These are phyloP conservation scores for Schoenoplectus triqueter DNA, from an alignment of 202 grass and related monocot genomes.

Conservation along the genomic window DNA sequence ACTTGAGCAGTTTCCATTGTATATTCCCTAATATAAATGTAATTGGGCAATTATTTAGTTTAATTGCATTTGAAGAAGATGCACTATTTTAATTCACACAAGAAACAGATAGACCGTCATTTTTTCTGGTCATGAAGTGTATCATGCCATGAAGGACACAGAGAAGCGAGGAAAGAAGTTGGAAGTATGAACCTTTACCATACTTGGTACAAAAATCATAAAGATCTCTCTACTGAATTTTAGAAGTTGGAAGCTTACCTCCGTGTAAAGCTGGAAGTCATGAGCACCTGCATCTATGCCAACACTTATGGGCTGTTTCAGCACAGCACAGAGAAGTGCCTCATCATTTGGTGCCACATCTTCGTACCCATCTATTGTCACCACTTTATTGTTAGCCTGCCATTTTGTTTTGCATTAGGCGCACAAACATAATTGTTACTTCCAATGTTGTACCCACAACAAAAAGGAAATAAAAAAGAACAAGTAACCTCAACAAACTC, in stretches of 20 bases:
- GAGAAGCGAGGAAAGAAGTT: background rate
- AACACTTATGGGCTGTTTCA: slow-evolving; percentile 41
- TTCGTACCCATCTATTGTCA: slow-evolving; percentile 41
- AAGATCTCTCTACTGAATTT: slow-evolving; percentile 1
- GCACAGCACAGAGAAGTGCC: slow-evolving; percentile 35
- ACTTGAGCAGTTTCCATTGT: slow-evolving; percentile 34
- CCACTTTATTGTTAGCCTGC: background rate
- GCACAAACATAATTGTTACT: background rate
- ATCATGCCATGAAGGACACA: background rate
- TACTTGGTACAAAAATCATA: slow-evolving; percentile 22
- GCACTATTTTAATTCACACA: too few species aligned
- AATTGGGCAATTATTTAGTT: background rate
- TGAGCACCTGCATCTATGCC: slow-evolving; percentile 10
- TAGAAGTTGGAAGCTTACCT: background rate
- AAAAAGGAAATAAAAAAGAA: background rate
- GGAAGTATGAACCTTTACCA: background rate
- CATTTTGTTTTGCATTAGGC: background rate
- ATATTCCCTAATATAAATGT: slow-evolving; percentile 29
- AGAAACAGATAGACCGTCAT: too few species aligned
- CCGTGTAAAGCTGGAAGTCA: slow-evolving; percentile 33
- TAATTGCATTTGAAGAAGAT: background rate
- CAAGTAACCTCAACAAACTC: background rate
- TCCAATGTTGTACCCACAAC: background rate
- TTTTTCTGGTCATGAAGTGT: background rate
- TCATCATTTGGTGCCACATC: slow-evolving; percentile 6